These are phyloP conservation scores for Cardiospermum halicacabum DNA, from an alignment of 345 rosid genomes.

Conservation along the genomic window DNA sequence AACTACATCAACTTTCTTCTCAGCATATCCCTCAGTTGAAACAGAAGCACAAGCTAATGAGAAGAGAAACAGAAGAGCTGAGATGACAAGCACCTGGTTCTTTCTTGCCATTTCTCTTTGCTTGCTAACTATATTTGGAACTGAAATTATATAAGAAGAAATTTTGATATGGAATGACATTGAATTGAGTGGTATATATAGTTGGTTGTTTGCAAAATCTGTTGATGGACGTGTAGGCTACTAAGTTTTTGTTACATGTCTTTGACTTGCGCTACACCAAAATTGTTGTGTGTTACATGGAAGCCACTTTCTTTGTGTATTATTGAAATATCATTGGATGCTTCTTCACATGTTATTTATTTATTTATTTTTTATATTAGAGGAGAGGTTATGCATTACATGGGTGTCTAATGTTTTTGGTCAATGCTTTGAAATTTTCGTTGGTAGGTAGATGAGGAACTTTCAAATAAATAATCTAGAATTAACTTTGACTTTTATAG, in stretches of 20 bases:
- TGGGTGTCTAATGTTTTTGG: not conserved
- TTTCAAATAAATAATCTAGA: too few species aligned
- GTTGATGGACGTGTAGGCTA: slow-evolving; percentile 31
- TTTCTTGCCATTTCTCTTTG: slow-evolving; percentile 30
- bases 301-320: slow-evolving; percentile 12
- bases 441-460: not conserved
- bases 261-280: not conserved
- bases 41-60: slow-evolving; percentile 17
- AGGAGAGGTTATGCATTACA: not conserved
- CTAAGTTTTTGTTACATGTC: slow-evolving; percentile 22
- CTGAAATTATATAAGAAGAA: not conserved
- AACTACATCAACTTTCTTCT: slow-evolving; percentile 40
- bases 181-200: slow-evolving; percentile 13
- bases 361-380: not conserved
- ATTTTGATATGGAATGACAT: not conserved
- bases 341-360: not conserved
- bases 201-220: not conserved
- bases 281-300: slow-evolving; percentile 28
- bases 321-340: not conserved
- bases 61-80: slow-evolving; percentile 30
- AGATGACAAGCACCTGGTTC: slow-evolving; percentile 20
- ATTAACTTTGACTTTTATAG: not conserved
- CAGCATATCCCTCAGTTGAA: slow-evolving; percentile 24
- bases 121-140: slow-evolving; percentile 1
- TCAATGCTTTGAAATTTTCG: not conserved